Conservation (phyloP, 352 stramenopile species). For the Plasmopara halstedii region DNA sequence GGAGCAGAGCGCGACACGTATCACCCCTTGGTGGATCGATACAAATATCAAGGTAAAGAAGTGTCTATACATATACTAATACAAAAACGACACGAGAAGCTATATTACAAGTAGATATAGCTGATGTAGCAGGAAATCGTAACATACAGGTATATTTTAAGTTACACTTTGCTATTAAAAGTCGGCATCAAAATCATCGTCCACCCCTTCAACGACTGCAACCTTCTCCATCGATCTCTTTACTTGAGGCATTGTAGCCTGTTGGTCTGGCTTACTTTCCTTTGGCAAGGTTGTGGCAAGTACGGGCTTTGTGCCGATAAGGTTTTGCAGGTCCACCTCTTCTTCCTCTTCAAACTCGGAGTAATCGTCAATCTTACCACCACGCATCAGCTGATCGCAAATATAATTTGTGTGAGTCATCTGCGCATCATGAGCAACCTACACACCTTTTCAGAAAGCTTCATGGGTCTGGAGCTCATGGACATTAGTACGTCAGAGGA, state of each 20-base stretch:
- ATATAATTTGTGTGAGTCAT: constrained; percentile 1
- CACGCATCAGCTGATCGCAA: constrained; percentile 45
- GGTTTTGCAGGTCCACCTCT: constrained; percentile 63
- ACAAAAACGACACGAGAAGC: not conserved
- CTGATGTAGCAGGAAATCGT: constrained; percentile 1
- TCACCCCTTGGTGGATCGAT: not conserved
- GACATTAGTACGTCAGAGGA: constrained; percentile 48
- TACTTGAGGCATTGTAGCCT: not conserved
- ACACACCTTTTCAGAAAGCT: constrained; percentile 55
- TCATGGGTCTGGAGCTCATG: constrained; percentile 49
- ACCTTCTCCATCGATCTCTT: constrained; percentile 11
- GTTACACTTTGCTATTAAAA: constrained; percentile 21
- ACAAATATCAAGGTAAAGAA: constrained; percentile 11
- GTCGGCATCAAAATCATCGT: constrained; percentile 58
- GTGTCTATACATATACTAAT: constrained; percentile 1
- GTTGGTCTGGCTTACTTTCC: constrained; percentile 1
- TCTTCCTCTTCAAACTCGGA: constrained; percentile 79
- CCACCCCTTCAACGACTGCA: constrained; percentile 13
- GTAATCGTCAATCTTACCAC: constrained; percentile 66
- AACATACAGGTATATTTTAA: not conserved
- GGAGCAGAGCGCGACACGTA: constrained; percentile 21
- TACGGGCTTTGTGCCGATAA: constrained; percentile 39
- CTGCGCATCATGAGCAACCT: too few species aligned
- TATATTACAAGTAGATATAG: not conserved
- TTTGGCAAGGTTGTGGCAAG: constrained; percentile 3